Evolutionary conservation across 495 filamentous ascomycete genomes (phyloP).

Genomic region (Neurospora sp.): DNA sequence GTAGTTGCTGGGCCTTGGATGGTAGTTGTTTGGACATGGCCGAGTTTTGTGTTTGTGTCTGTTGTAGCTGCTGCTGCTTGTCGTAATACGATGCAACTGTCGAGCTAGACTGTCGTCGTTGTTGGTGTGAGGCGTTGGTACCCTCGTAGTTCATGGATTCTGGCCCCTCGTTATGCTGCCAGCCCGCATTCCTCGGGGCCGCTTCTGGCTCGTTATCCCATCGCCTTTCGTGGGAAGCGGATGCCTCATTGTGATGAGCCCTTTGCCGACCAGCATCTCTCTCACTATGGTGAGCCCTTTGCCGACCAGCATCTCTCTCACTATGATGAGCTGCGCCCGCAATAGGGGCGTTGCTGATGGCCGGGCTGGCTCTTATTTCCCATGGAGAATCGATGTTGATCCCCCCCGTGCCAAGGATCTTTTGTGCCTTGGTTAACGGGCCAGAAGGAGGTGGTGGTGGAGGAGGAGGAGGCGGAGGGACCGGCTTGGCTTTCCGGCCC

Average conservation of each 20-base stretch:
- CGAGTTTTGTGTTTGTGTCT: slow-evolving; percentile 43
- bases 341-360: slow-evolving; percentile 37
- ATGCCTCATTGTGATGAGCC: slow-evolving; percentile 5
- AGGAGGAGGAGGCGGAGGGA: slow-evolving; percentile 10
- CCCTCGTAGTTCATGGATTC: slow-evolving; percentile 16
- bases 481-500: slow-evolving; percentile 32
- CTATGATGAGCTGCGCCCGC: slow-evolving; percentile 32
- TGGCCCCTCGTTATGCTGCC: slow-evolving; percentile 25
- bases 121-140: slow-evolving; percentile 30
- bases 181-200: not conserved
- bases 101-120: slow-evolving; percentile 38
- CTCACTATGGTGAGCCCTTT: slow-evolving; percentile 13
- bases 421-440: slow-evolving; percentile 35
- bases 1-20: slow-evolving; percentile 29
- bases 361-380: slow-evolving; percentile 35
- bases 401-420: slow-evolving; percentile 31
- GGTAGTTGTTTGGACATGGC: slow-evolving; percentile 45
- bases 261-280: slow-evolving; percentile 8
- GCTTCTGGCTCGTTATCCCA: slow-evolving; percentile 41
- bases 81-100: slow-evolving; percentile 45
- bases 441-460: not conserved
- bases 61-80: slow-evolving; percentile 42
- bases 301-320: slow-evolving; percentile 10
- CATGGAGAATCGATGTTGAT: slow-evolving; percentile 26
- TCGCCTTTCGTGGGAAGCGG: slow-evolving; percentile 10